Conservation (phyloP, 1,139 yeast species). For the Debaryomyces sp. region DNA sequence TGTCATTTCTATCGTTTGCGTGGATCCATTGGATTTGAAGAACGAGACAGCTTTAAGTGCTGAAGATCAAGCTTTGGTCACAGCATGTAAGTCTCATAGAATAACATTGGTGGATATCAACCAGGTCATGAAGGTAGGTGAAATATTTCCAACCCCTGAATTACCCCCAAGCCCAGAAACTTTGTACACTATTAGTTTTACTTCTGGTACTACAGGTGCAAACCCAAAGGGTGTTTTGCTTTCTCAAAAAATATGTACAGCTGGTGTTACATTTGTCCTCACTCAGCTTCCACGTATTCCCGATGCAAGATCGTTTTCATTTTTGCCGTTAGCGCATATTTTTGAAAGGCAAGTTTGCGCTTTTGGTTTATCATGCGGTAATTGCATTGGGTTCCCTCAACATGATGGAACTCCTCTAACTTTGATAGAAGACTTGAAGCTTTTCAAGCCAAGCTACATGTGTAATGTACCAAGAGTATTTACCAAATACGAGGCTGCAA, state of each 20-base stretch:
- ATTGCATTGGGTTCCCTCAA: constrained; percentile 47
- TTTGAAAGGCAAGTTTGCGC: constrained; percentile 40
- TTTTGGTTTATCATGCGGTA: constrained; percentile 35
- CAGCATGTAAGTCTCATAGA: constrained; percentile 22
- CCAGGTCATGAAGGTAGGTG: constrained; percentile 34
- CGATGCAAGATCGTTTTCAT: constrained; percentile 23
- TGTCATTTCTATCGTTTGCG: constrained; percentile 34
- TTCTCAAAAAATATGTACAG: constrained; percentile 30
- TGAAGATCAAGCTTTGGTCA: constrained; percentile 21
- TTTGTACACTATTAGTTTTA: constrained; percentile 42
- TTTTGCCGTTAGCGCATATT: constrained; percentile 41
- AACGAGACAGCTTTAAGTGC: constrained; percentile 14
- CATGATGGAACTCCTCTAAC: constrained; percentile 45
- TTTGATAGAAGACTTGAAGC: constrained; percentile 58
- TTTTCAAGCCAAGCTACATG: constrained; percentile 55
- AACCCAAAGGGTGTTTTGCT: constrained; percentile 45
- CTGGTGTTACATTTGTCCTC: constrained; percentile 26
- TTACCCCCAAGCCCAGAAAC: constrained; percentile 33
- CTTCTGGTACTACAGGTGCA: constrained; percentile 48
- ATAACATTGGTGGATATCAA: constrained; percentile 34
- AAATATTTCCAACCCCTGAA: constrained; percentile 24
- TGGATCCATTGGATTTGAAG: constrained; percentile 34
- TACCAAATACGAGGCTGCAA: constrained; percentile 59
- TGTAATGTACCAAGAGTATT: constrained; percentile 68
- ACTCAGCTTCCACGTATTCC: constrained; percentile 16